Evolutionary conservation across 2,329 filamentous ascomycete genomes (phyloP).

Genomic region (Diaporthe ilicicola): DNA sequence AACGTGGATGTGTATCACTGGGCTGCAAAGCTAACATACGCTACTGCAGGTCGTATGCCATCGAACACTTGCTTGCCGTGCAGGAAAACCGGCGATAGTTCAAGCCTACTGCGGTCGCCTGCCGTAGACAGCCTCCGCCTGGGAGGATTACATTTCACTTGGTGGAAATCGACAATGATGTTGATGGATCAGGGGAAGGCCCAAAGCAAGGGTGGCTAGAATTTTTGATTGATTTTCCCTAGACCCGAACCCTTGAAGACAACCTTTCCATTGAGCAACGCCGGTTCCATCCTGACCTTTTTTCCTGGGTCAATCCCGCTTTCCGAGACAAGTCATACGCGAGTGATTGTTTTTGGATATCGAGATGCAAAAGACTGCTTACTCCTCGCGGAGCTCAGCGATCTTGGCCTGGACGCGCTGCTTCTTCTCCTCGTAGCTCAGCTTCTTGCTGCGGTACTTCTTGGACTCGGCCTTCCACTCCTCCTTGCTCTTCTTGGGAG

Average conservation of each 20-base stretch:
- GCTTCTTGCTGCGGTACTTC: slow-evolving; percentile 84
- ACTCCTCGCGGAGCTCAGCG: slow-evolving; percentile 74
- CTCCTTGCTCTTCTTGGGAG: slow-evolving; percentile 94
- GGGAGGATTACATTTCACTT: slow-evolving; percentile 7
- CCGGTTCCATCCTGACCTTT: slow-evolving; percentile 32
- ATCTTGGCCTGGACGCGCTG: slow-evolving; percentile 91
- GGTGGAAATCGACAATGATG: not conserved
- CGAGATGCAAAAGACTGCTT: slow-evolving; percentile 36
- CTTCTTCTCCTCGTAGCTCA: slow-evolving; percentile 84
- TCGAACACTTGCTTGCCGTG: not conserved
- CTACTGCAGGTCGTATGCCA: slow-evolving; percentile 14
- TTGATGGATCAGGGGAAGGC: slow-evolving; percentile 18
- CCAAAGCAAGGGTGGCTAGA: slow-evolving; percentile 32
- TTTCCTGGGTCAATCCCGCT: slow-evolving; percentile 23
- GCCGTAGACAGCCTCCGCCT: not conserved
- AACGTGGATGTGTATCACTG: not conserved
- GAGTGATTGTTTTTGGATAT: slow-evolving; percentile 15
- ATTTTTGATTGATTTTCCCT: slow-evolving; percentile 33
- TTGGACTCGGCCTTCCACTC: slow-evolving; percentile 95
- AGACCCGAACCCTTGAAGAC: slow-evolving; percentile 32
- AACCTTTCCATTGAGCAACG: slow-evolving; percentile 33
- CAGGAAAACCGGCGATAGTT: not conserved
- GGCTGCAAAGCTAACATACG: slow-evolving; percentile 4
- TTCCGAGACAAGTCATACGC: slow-evolving; percentile 22
- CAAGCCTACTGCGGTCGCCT: not conserved